Conservation (phyloP, 805 yeast species). For the Komagataella populi region DNA sequence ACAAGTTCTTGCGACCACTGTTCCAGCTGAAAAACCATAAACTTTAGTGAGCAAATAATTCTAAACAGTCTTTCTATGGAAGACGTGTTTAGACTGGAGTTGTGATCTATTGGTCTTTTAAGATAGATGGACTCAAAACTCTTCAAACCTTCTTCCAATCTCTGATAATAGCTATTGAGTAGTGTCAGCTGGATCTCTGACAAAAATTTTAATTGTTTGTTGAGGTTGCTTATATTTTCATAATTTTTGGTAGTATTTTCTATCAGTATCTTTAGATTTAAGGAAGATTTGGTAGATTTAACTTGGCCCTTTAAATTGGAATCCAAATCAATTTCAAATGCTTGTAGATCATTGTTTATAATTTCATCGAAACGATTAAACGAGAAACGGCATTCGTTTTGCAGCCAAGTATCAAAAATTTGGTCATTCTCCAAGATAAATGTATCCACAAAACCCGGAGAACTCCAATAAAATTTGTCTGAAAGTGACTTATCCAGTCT, state of each 20-base stretch:
- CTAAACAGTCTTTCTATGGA: conserved; percentile 15
- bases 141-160: conserved; percentile 25
- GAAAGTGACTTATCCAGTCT: conserved; percentile 41
- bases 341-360: conserved; percentile 24
- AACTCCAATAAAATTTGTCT: conserved; percentile 26
- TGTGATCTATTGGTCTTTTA: conserved; percentile 3
- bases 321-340: conserved; percentile 49
- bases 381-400: conserved; percentile 38
- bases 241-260: conserved; percentile 44
- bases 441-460: conserved; percentile 15
- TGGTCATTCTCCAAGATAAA: conserved; percentile 13
- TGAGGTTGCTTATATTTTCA: conserved; percentile 31
- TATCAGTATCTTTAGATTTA: conserved; percentile 39
- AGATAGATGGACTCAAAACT: conserved; percentile 27
- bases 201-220: conserved; percentile 41
- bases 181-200: conserved; percentile 44
- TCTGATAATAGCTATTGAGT: conserved; percentile 35
- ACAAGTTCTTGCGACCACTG: conserved; percentile 28
- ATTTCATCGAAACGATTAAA: conserved; percentile 38
- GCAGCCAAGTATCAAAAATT: conserved; percentile 34
- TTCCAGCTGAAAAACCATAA: conserved; percentile 21
- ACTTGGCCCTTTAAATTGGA: conserved; percentile 25
- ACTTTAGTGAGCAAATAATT: conserved; percentile 21
- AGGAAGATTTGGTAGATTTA: conserved; percentile 53
- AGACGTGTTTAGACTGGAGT: conserved; percentile 17